phyloP scores from a whole-genome alignment of 441 rosid genomes.

The Dalechampia spathulata region DNA sequence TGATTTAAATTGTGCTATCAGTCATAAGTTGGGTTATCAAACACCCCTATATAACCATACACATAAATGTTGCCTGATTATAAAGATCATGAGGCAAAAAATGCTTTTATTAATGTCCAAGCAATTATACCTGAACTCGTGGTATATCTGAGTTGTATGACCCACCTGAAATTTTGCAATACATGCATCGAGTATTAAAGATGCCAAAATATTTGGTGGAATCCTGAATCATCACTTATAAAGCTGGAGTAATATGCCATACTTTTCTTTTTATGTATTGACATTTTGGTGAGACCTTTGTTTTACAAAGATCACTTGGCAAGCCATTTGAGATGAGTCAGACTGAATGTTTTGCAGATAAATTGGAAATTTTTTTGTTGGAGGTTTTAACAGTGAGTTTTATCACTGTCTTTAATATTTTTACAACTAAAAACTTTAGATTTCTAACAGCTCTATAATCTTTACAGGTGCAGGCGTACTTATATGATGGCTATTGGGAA shows the following conservation, averaged over 20 bases:
- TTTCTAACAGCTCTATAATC: conserved; percentile 2
- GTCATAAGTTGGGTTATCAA: too few relatives aligned
- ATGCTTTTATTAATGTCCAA: neutral
- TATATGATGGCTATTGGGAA: conserved; percentile 98
- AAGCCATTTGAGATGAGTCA: neutral
- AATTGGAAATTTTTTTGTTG: neutral
- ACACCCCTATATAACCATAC: too few relatives aligned
- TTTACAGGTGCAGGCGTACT: conserved; percentile 84
- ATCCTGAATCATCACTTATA: neutral
- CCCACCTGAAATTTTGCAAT: neutral
- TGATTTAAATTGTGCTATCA: too few relatives aligned
- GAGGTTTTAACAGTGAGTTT: neutral
- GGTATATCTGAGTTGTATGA: neutral
- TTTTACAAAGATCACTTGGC: neutral
- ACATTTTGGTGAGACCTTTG: neutral
- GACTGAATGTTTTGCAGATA: neutral
- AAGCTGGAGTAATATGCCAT: neutral
- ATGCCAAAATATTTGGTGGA: neutral
- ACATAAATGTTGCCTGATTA: neutral
- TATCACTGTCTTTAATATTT: neutral
- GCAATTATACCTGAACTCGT: neutral
- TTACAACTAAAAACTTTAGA: neutral
- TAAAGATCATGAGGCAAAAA: neutral
- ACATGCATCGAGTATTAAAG: too few relatives aligned
- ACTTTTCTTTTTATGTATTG: neutral